phyloP scores from a whole-genome alignment of 257 asterid species.

The Solanum rostratum region DNA sequence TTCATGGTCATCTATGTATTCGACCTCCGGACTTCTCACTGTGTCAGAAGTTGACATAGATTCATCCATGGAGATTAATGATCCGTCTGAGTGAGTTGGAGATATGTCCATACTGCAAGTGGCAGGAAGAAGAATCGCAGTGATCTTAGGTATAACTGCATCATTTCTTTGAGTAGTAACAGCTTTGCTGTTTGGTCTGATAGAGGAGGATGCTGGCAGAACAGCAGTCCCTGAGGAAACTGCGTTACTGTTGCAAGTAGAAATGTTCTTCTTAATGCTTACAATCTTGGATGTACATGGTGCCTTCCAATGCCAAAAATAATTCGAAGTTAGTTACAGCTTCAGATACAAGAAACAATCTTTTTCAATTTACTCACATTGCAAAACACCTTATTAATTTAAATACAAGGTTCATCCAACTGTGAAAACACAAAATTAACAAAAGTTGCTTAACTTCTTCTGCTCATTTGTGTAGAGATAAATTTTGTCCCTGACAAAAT shows the following conservation, averaged over 20 bases:
- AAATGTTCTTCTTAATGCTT: conserved; percentile 53
- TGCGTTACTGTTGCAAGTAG: conserved; percentile 24
- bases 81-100: conserved; percentile 43
- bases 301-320: conserved; percentile 30
- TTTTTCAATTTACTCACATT: not conserved
- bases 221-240: conserved; percentile 1
- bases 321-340: not conserved
- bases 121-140: conserved; percentile 1
- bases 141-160: conserved; percentile 13
- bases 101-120: conserved; percentile 27
- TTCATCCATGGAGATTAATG: conserved; percentile 72
- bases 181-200: conserved; percentile 33
- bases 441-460: not conserved
- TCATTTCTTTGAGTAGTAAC: conserved; percentile 19
- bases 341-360: not conserved
- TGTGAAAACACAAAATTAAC: not conserved
- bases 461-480: not conserved
- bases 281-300: conserved; percentile 54
- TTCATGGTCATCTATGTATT: conserved; percentile 59
- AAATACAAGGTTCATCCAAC: not conserved
- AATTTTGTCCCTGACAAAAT: not conserved
- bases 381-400: not conserved
- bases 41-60: conserved; percentile 82
- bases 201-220: conserved; percentile 18
- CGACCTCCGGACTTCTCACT: conserved; percentile 78